Percentiles rank a stretch among this genome's conserved stretches.
These are phyloP conservation scores for Claviceps citrina DNA, from an alignment of 2,329 filamentous ascomycete species.

Conservation along the genomic window DNA sequence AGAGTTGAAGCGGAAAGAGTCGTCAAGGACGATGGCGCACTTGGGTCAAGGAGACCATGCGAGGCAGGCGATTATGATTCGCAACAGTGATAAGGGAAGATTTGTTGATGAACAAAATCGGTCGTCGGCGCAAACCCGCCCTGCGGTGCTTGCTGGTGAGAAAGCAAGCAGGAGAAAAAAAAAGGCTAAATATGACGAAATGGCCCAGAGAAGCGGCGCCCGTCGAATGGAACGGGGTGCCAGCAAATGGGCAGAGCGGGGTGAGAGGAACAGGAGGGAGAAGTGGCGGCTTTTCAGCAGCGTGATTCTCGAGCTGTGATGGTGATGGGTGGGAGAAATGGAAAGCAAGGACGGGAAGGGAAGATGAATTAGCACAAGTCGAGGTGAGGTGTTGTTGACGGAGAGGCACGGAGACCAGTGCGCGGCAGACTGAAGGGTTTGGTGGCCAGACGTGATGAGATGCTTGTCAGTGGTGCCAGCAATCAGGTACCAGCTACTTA, in stretches of 20 bases:
- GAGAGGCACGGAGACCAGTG: background rate
- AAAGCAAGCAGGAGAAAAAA: background rate
- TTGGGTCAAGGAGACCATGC: slow-evolving; percentile 15
- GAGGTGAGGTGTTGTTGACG: slow-evolving; percentile 5
- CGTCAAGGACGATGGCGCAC: slow-evolving; percentile 13
- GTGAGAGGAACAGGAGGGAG: background rate
- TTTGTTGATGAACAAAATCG: background rate
- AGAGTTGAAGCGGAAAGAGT: slow-evolving; percentile 16
- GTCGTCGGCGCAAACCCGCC: slow-evolving; percentile 9
- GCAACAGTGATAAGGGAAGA: slow-evolving; percentile 5
- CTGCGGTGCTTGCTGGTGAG: slow-evolving; percentile 10
- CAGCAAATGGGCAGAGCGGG: background rate
- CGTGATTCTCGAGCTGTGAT: slow-evolving; percentile 1
- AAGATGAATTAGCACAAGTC: slow-evolving; percentile 1
- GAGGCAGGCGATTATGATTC: slow-evolving; percentile 4
- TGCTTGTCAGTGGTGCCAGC: too few species aligned
- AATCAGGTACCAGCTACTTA: too few species aligned
- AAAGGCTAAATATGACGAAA: slow-evolving; percentile 4
- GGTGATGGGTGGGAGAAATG: slow-evolving; percentile 1
- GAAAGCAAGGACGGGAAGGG: background rate
- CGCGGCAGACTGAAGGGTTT: background rate
- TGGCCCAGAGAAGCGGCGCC: background rate
- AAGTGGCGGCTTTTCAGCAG: background rate
- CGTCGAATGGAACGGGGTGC: background rate
- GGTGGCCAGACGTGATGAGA: background rate